phyloP scores from a whole-genome alignment of 164 flowering plant species.

The Amborella trichopoda region DNA sequence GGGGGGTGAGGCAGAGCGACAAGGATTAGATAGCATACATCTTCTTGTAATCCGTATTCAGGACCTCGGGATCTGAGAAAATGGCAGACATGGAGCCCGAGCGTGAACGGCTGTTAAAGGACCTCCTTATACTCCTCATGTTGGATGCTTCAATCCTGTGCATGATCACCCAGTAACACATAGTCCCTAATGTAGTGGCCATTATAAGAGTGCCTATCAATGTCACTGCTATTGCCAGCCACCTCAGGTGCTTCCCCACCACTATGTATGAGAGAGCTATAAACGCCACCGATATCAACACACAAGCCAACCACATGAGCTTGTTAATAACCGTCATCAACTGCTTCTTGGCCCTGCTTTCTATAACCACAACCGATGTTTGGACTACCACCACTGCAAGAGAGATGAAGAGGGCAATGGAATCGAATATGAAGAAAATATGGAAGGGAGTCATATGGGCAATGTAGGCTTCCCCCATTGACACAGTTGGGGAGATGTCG shows the following conservation, averaged over 20 bases:
- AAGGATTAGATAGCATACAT: too few species aligned
- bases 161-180: conserved; percentile 74
- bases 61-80: conserved; percentile 49
- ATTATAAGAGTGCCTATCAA: conserved; percentile 63
- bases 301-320: conserved; percentile 96
- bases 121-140: conserved; percentile 41
- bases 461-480: conserved; percentile 77
- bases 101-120: conserved; percentile 34
- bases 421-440: conserved; percentile 80
- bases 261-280: conserved; percentile 70
- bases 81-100: conserved; percentile 45
- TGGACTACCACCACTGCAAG: conserved; percentile 74
- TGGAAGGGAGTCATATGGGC: conserved; percentile 42
- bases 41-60: conserved; percentile 44
- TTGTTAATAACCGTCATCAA: conserved; percentile 93
- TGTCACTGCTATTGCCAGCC: conserved; percentile 81
- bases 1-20: too few species aligned
- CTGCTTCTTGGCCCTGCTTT: conserved; percentile 89
- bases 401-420: conserved; percentile 78
- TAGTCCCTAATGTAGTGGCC: conserved; percentile 68
- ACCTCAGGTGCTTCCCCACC: conserved; percentile 50
- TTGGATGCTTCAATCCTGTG: conserved; percentile 68
- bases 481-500: conserved; percentile 27
- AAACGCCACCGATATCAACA: conserved; percentile 67
- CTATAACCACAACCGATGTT: conserved; percentile 87